Evolutionary conservation across 805 yeast species (phyloP), one percentile per base, ranked within the genome.

Genomic region (Starmerella vaccinii): DNA sequence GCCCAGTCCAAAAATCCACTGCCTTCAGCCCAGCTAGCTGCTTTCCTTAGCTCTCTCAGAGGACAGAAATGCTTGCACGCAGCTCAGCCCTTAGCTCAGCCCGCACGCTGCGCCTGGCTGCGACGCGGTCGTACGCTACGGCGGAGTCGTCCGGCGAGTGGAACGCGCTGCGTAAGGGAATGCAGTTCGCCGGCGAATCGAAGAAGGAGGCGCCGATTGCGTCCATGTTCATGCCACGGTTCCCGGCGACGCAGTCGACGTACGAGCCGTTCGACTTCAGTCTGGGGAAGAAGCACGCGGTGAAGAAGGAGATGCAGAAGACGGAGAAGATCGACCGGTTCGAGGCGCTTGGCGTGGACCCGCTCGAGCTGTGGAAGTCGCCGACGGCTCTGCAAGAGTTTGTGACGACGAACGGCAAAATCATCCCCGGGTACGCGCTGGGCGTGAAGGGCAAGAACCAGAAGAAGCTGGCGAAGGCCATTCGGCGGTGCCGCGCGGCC

Each of bases 201-300:
- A 37, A 32, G 29, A 38, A 47, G 33, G 32, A 21, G 26, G 52
- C 37, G 26, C 48, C 45, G 13, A 55, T 57, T 24, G 53, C 47
- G 22, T 23, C 51, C 13, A 35, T 19, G 6, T 37, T 51, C 40
- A 34, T 35, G 35, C 52, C 55, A 23, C 72, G 66, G 49, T 79
- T 81, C 62, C 68, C 64, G 13, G 21, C 34, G 2, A 67, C 68
- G 3, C 78, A 76, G 45, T 68, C 75, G 3, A 76, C 78, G 0
- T 87, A 87, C 63, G 90, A 84, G 59, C 92, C 95, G 47, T 82
- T 81, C 66, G 95, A 85, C 65, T 85, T 86, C 59, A 52, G 54
- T 76, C 84, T 27, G 65, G 78, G 60, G 77, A 81, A 42, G 77
- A 75, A 57, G 60, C 77, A 34, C 70, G 49, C 38, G 73, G 53